Percentiles rank a stretch among this genome's conserved stretches.
phyloP scores from a whole-genome alignment of 2,329 filamentous ascomycete genomes.

The Pseudogymnoascus sp. region DNA sequence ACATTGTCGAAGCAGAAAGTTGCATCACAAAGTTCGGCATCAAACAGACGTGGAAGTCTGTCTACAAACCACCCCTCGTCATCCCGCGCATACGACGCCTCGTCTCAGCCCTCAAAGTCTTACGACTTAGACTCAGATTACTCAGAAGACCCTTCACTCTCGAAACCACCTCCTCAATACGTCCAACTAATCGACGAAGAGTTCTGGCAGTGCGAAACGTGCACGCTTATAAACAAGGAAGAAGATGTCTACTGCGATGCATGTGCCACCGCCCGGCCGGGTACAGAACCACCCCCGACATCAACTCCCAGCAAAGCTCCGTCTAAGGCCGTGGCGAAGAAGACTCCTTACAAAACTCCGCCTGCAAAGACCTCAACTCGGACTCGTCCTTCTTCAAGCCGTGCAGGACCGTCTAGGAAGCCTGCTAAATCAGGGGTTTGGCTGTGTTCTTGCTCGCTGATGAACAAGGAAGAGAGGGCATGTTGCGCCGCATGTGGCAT shows the following conservation, averaged over 20 bases:
- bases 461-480: not conserved
- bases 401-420: not conserved
- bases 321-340: not conserved
- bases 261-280: conserved; percentile 30
- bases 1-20: conserved; percentile 36
- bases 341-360: not conserved
- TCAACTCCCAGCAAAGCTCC: not conserved
- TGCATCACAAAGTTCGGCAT: conserved; percentile 42
- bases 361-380: not conserved
- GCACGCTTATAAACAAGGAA: conserved; percentile 54
- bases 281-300: not conserved
- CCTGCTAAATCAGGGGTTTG: not conserved
- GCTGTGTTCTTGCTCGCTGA: not conserved
- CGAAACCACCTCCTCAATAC: conserved; percentile 22
- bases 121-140: not conserved
- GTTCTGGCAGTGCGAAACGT: conserved; percentile 50
- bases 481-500: not conserved
- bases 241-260: conserved; percentile 52
- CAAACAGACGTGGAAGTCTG: not conserved
- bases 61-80: not conserved
- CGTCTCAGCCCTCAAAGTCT: conserved; percentile 30
- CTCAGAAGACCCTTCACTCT: not conserved
- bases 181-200: conserved; percentile 29
- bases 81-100: not conserved
- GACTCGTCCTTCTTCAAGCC: not conserved